Evolutionary conservation across 805 yeast genomes (phyloP).

Genomic region (Candida ovalis): DNA sequence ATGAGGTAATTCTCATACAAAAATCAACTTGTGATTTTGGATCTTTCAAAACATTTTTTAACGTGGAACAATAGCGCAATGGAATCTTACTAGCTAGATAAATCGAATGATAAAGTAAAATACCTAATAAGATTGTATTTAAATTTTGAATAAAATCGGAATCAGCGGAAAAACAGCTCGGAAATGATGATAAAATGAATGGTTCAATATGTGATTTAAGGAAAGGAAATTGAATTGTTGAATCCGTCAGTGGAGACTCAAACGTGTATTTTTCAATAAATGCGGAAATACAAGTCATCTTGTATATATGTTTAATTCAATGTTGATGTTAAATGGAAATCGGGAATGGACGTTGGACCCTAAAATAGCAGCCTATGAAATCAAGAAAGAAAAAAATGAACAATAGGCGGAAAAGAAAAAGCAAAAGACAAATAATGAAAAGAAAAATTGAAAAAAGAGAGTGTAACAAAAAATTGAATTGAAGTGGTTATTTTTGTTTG

Average conservation of each 20-base stretch:
- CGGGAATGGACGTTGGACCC: too few relatives aligned
- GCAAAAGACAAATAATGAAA: too few relatives aligned
- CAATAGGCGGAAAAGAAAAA: too few relatives aligned
- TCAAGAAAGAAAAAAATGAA: too few relatives aligned
- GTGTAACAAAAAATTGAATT: too few relatives aligned
- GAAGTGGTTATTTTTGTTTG: too few relatives aligned
- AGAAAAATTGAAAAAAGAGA: too few relatives aligned
- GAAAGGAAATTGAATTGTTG: conserved; percentile 16
- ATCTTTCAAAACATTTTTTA: conserved; percentile 8
- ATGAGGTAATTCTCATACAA: conserved; percentile 32
- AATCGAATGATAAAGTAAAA: conserved; percentile 29
- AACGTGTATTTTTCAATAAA: conserved; percentile 16
- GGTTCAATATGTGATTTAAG: conserved; percentile 21
- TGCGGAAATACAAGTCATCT: conserved; percentile 8
- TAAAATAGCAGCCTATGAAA: too few relatives aligned
- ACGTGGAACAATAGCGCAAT: conserved; percentile 9
- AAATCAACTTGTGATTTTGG: conserved; percentile 25
- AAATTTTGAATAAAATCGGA: background rate
- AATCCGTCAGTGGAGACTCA: conserved; percentile 21
- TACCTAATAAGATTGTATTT: conserved; percentile 1
- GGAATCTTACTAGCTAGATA: conserved; percentile 17
- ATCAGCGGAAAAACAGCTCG: conserved; percentile 18
- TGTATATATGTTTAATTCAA: too few relatives aligned
- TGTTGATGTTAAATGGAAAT: too few relatives aligned
- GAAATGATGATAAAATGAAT: conserved; percentile 4